Base-by-base conservation (phyloP, 345 rosid species). In the Citrus reticulata region DNA sequence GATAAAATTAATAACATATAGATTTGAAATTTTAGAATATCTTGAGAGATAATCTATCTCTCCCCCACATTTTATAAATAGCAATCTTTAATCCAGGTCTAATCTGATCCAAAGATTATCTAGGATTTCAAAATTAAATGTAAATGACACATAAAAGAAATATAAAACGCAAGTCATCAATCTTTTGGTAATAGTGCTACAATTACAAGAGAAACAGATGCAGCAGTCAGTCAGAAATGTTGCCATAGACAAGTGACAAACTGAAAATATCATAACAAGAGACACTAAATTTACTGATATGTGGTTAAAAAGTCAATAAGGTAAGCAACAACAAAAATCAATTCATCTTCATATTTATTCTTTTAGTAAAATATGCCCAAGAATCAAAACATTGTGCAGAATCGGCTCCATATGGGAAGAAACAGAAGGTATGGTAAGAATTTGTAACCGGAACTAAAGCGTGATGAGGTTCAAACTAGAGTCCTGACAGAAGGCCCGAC, bases 141-240 rank as follows among this genome's bases (percentile, higher is more conserved):
- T 4, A 74, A 54, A 62, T 61, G 58, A 58, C 17, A 35, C 27
- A 16, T 32, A 58, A 35, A 37, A 35, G 35, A 57, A 24, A 58
- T 6, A 22, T 13, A n/a, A 58, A 60, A 42, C 0, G 1, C 20
- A 29, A 59, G 32, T 35, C 25, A 51, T 39, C 51, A 39, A 39
- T 37, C 46, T 67, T 35, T 68, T n/a, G 49, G 22, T 63, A 51
- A 58, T 70, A 70, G 39, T 58, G 60, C 24, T 60, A 70, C 69
- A 42, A 46, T 32, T 61, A 78, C 54, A 49, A 61, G 29, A 39
- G 37, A 73, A 78, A 78, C 29, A 27, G 65, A 29, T 70, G 9
- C 63, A 71, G 70, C 76, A 29, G 64, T 39, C 35, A 29, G 37
- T 64, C 60, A 67, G 6, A 61, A 59, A 70, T 8, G 27, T n/a